phyloP scores from a whole-genome alignment of 805 yeast genomes.

The Tetrapisispora nanseiensis region DNA sequence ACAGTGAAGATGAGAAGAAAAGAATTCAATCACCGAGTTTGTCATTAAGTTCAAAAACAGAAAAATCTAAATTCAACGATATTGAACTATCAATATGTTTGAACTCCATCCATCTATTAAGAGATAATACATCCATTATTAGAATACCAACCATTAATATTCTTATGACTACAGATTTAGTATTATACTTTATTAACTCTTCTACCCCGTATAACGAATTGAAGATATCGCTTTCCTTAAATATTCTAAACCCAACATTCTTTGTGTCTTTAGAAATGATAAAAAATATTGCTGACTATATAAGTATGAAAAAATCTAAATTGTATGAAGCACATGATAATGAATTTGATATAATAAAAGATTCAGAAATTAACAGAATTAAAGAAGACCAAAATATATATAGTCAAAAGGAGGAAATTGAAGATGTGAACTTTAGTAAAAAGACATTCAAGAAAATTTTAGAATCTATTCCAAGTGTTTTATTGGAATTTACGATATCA shows the following conservation, averaged over 20 bases:
- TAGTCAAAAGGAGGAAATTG: background rate
- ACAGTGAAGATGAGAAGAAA: background rate
- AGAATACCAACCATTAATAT: conserved; percentile 25
- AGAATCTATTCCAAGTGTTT: conserved; percentile 14
- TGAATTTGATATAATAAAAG: background rate
- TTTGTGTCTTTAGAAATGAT: conserved; percentile 17
- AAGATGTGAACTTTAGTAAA: background rate
- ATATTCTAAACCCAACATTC: conserved; percentile 24
- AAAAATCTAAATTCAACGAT: conserved; percentile 7
- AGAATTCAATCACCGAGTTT: background rate
- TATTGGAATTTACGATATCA: conserved; percentile 18
- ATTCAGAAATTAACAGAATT: background rate
- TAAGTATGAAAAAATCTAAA: background rate
- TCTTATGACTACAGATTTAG: conserved; percentile 20
- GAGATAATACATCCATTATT: conserved; percentile 15
- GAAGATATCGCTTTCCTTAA: conserved; percentile 16
- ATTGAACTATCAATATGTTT: conserved; percentile 25
- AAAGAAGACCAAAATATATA: background rate
- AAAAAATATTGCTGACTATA: conserved; percentile 6
- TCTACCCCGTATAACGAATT: conserved; percentile 12
- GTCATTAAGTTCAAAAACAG: background rate
- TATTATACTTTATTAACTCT: conserved; percentile 12
- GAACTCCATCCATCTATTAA: conserved; percentile 14
- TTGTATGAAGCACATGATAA: background rate
- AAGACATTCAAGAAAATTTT: background rate